These are phyloP conservation scores for Colletotrichum tanaceti DNA, from an alignment of 2,329 filamentous ascomycete species.

Conservation along the genomic window DNA sequence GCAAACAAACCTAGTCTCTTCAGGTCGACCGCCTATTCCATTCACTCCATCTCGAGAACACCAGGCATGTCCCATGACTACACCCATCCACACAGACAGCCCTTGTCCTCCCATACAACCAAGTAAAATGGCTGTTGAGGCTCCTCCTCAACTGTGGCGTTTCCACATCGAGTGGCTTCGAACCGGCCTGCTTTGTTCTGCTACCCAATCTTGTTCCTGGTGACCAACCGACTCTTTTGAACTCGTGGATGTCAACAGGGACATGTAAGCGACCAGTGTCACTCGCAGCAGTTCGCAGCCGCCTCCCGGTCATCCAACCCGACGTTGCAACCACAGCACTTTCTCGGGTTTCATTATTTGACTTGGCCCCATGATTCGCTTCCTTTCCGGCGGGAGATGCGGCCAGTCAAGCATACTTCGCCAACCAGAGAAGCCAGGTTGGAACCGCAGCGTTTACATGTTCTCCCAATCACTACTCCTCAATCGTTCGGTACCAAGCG, in stretches of 20 bases:
- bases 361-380: conserved; percentile 12
- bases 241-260: conserved; percentile 2
- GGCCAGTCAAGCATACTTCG: not conserved
- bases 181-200: not conserved
- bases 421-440: not conserved
- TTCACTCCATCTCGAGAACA: conserved; percentile 21
- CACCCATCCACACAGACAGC: conserved; percentile 19
- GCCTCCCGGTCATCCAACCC: conserved; percentile 18
- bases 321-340: conserved; percentile 11
- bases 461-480: not conserved
- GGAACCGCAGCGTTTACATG: conserved; percentile 15
- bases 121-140: conserved; percentile 6
- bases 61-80: conserved; percentile 6
- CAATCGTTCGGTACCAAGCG: conserved; percentile 14
- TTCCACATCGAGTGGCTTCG: conserved; percentile 12
- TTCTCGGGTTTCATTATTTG: not conserved
- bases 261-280: conserved; percentile 26
- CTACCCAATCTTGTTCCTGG: not conserved
- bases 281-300: conserved; percentile 38
- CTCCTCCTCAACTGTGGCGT: conserved; percentile 15
- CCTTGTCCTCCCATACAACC: not conserved
- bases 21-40: conserved; percentile 16
- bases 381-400: conserved; percentile 1
- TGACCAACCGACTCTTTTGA: conserved; percentile 6
- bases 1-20: conserved; percentile 20